A percentile compares a stretch with the other conserved stretches of the same genome.
phyloP scores from a whole-genome alignment of 2,329 filamentous ascomycete genomes.

The Fusarium subtropicale region DNA sequence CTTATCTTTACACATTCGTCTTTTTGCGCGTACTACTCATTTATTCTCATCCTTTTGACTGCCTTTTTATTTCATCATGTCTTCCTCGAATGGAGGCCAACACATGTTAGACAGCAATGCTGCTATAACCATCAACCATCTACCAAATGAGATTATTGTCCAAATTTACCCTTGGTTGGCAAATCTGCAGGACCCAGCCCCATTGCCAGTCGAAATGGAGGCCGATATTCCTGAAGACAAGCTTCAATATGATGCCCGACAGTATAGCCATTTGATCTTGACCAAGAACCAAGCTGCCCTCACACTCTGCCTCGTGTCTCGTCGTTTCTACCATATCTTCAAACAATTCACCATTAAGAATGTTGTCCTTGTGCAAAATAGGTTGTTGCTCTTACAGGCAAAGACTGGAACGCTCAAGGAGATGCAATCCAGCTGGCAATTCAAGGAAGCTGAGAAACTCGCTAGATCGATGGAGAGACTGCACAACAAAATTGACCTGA shows the following conservation, averaged over 20 bases:
- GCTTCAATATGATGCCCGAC: background rate
- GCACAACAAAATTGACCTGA: background rate
- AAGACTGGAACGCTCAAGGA: background rate
- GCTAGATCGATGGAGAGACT: background rate
- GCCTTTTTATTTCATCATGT: background rate
- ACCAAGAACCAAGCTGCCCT: background rate
- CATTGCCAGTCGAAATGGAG: background rate
- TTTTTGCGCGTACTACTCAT: background rate
- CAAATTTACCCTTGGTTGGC: background rate
- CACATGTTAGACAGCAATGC: accelerated
- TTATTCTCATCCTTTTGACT: background rate
- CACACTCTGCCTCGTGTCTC: background rate
- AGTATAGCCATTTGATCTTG: background rate
- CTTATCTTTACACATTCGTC: accelerated
- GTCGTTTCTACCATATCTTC: background rate
- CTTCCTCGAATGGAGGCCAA: accelerated
- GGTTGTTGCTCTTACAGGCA: no score
- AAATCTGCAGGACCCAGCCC: background rate
- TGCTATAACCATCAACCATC: no score
- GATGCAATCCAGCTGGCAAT: background rate
- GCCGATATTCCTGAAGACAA: background rate
- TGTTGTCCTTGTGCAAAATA: background rate
- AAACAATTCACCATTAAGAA: background rate
- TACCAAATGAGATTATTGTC: background rate
- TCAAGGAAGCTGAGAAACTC: background rate